These are phyloP conservation scores for Aristolochia contorta DNA, from an alignment of 164 flowering plant species.

Conservation along the genomic window DNA sequence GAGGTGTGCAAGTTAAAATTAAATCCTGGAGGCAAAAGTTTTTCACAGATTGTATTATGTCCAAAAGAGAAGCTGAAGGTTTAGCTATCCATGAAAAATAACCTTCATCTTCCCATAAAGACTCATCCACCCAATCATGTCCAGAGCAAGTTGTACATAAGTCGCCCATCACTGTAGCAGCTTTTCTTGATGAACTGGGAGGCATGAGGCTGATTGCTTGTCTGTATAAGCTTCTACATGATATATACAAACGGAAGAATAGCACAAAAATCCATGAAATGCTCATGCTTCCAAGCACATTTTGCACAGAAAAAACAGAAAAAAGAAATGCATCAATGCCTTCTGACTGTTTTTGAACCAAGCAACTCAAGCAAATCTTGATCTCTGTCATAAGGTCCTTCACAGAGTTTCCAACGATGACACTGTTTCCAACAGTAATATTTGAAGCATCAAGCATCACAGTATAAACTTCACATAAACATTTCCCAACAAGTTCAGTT, in stretches of 20 bases:
- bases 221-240: slow-evolving; percentile 59
- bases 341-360: slow-evolving; percentile 30
- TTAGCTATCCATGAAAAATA: slow-evolving; percentile 67
- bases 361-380: slow-evolving; percentile 33
- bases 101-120: slow-evolving; percentile 38
- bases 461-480: slow-evolving; percentile 55
- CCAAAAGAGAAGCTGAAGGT: slow-evolving; percentile 49
- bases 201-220: slow-evolving; percentile 64
- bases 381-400: slow-evolving; percentile 38
- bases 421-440: slow-evolving; percentile 59
- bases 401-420: slow-evolving; percentile 43
- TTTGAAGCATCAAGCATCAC: slow-evolving; percentile 50
- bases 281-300: slow-evolving; percentile 4
- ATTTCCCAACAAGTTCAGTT: slow-evolving; percentile 55
- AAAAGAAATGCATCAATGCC: slow-evolving; percentile 26
- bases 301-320: slow-evolving; percentile 24
- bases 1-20: slow-evolving; percentile 22
- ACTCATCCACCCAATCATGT: slow-evolving; percentile 44
- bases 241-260: slow-evolving; percentile 57
- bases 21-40: slow-evolving; percentile 26
- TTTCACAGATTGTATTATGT: slow-evolving; percentile 31
- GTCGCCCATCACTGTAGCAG: slow-evolving; percentile 52
- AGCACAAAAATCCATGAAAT: slow-evolving; percentile 45
- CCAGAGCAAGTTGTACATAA: slow-evolving; percentile 40
- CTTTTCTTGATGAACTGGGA: slow-evolving; percentile 49